Evolutionary conservation across 305 asterid genomes (phyloP).

Genomic region (Solanum hybrid): DNA sequence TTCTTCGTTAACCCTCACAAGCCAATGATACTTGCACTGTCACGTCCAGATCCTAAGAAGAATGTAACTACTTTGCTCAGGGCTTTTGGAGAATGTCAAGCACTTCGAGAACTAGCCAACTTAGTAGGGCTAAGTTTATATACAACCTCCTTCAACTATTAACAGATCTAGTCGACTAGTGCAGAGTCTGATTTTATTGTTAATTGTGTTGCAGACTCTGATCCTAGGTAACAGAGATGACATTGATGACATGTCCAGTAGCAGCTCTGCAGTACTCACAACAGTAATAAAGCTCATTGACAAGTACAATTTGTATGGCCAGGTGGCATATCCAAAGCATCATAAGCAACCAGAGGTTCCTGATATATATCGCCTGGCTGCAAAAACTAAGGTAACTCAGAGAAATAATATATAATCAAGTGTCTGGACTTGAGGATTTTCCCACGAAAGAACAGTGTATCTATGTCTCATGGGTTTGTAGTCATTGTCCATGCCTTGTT

Average conservation of each 20-base stretch:
- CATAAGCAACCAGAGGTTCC: constrained; percentile 63
- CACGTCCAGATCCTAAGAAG: constrained; percentile 68
- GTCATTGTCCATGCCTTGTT: background rate
- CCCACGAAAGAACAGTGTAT: background rate
- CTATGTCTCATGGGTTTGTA: background rate
- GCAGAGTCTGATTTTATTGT: background rate
- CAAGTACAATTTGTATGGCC: constrained; percentile 56
- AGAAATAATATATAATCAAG: background rate
- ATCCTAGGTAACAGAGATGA: constrained; percentile 61
- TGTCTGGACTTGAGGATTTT: background rate
- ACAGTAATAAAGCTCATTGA: constrained; percentile 56
- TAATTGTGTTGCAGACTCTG: constrained; percentile 30
- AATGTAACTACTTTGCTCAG: constrained; percentile 51
- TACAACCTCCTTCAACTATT: background rate
- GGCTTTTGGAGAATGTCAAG: constrained; percentile 65
- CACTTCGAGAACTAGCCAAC: constrained; percentile 60
- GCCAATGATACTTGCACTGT: constrained; percentile 69
- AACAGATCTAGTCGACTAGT: constrained; percentile 7
- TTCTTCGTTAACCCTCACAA: constrained; percentile 59
- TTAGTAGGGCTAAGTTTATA: constrained; percentile 29
- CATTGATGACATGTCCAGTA: constrained; percentile 52
- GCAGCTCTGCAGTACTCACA: constrained; percentile 53
- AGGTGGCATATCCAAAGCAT: constrained; percentile 64
- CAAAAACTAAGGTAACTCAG: constrained; percentile 53
- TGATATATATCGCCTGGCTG: constrained; percentile 57